Evolutionary conservation across 345 rosid species (phyloP), one percentile per base, ranked within the genome.

Genomic region (Murraya paniculata): DNA sequence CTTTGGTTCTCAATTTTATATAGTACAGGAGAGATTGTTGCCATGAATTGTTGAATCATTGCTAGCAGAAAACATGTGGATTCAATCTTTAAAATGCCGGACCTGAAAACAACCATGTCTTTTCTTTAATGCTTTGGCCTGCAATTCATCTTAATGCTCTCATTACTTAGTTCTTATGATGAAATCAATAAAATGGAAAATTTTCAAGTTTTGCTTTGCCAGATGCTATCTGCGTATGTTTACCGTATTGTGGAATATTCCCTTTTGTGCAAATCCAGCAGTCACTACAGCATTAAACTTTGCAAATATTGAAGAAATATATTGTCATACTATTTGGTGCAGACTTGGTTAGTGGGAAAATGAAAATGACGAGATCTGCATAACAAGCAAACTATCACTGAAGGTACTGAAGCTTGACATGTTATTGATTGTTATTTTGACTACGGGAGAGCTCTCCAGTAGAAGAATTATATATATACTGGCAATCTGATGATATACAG

Each of bases 171-270:
- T 48, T 75, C 62, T 75, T 33, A 4, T n/a, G 53, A 24, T 65
- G 41, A 19, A 36, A 25, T 9, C 24, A 76, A 66, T 76, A 76
- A 76, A 55, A 31, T 65, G 33, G 72, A 66, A 56, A 66, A 56
- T 6, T 60, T 59, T 25, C 36, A 57, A 28, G 60, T 74, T 74
- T 62, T 41, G 31, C 6, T 45, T 62, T 45, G 18, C 27, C 64
- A 13, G n/a, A 39, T 39, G 33, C 58, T 61, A 36, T 5, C 9
- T 9, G 19, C 7, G 2, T 57, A 10, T 60, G 9, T 25, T 14
- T 35, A 31, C 22, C 16, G 28, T 8, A 50, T 70, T 48, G 35
- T 50, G 33, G 59, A 70, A 53, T 50, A 28, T 57, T 6, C n/a
- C 21, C 9, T 19, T 35, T 31, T 50, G 56, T 64, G 41, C 10